These are phyloP conservation scores for Ogataea ramenticola DNA, from an alignment of 805 yeast species.

Conservation along the genomic window DNA sequence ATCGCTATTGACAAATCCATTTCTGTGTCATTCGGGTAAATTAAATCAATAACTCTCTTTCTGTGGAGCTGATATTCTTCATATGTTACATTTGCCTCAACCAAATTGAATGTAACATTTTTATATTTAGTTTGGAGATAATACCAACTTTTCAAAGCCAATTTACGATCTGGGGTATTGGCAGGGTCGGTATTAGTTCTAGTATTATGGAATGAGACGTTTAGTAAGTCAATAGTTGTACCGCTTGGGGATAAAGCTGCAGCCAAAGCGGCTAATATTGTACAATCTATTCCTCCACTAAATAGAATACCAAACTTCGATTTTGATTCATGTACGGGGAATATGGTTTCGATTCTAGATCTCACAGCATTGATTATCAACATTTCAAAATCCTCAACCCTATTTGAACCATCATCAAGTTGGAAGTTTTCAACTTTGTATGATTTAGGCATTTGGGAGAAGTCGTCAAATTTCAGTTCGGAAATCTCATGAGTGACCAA, in stretches of 20 bases:
- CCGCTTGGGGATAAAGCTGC: constrained; percentile 25
- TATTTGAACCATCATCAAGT: not conserved
- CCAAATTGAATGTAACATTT: constrained; percentile 37
- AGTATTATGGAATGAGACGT: constrained; percentile 90
- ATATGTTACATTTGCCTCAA: constrained; percentile 71
- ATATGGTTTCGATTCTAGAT: constrained; percentile 51
- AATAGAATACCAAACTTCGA: constrained; percentile 57
- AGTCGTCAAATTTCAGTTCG: constrained; percentile 9
- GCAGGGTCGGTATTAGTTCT: constrained; percentile 53
- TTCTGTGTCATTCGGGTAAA: constrained; percentile 81
- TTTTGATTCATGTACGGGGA: constrained; percentile 39
- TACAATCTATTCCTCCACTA: constrained; percentile 95
- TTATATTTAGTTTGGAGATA: constrained; percentile 40
- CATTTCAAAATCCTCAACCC: constrained; percentile 15
- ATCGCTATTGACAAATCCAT: constrained; percentile 95
- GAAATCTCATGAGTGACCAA: constrained; percentile 12
- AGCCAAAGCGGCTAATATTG: constrained; percentile 59
- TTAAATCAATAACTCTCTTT: constrained; percentile 50
- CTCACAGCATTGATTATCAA: constrained; percentile 32
- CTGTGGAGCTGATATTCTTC: constrained; percentile 50
- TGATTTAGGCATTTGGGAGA: constrained; percentile 8
- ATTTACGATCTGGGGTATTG: constrained; percentile 79
- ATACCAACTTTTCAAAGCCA: constrained; percentile 60
- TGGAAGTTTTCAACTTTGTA: constrained; percentile 8
- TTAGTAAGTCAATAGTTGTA: constrained; percentile 63